Evolutionary conservation across 352 stramenopile species (phyloP).

Genomic region (Saprolegnia parasitica): DNA sequence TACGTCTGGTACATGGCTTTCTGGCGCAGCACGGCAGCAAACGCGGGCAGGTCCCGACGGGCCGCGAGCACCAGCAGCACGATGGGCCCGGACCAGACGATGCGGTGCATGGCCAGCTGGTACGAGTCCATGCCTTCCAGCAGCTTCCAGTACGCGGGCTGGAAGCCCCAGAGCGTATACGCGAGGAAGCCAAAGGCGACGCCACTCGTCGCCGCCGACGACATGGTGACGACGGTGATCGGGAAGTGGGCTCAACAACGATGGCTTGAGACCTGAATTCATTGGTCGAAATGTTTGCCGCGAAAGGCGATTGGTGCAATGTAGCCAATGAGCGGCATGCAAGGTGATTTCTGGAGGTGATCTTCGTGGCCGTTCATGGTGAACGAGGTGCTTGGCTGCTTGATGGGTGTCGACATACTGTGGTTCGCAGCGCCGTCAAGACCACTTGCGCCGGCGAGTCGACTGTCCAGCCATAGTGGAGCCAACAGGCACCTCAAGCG

Average conservation of each 20-base stretch:
- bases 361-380: no score
- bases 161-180: slow-evolving; percentile 21
- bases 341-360: no score
- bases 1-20: background rate
- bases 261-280: background rate
- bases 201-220: background rate
- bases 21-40: background rate
- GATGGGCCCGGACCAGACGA: slow-evolving; percentile 25
- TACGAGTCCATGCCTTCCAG: slow-evolving; percentile 5
- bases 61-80: background rate
- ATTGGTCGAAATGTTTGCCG: no score
- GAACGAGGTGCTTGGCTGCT: no score
- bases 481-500: no score
- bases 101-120: slow-evolving; percentile 21
- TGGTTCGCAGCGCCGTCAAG: no score
- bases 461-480: no score
- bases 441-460: no score
- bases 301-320: no score
- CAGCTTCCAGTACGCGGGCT: slow-evolving; percentile 23
- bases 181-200: slow-evolving; percentile 17
- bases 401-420: no score
- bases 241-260: background rate
- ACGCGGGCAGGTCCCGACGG: background rate
- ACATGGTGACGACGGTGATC: background rate
- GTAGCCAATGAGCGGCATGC: no score